Conservation (phyloP, 2,329 filamentous ascomycete species). For the Ampelomyces quisqualis region DNA sequence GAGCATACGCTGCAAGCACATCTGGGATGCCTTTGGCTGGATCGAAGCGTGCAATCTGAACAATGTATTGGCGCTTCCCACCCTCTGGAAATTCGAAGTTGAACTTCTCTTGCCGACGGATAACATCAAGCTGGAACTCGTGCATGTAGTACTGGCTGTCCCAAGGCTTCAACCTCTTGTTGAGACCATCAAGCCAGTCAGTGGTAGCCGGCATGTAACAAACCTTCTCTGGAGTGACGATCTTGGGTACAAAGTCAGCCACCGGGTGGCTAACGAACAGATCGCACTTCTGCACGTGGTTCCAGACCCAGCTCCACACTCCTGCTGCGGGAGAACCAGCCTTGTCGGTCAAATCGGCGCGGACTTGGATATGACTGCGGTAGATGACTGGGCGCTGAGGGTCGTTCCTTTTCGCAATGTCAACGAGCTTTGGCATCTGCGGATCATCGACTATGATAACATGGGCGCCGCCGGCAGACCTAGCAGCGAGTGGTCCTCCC, state of each 20-base stretch:
- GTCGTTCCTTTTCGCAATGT: constrained; percentile 69
- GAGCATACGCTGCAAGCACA: constrained; percentile 72
- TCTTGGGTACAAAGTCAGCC: constrained; percentile 69
- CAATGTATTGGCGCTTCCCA: constrained; percentile 69
- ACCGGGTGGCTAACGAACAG: constrained; percentile 83
- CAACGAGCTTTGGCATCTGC: constrained; percentile 79
- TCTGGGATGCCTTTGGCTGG: constrained; percentile 80
- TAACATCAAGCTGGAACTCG: constrained; percentile 66
- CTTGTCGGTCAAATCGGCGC: constrained; percentile 67
- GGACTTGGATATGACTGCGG: constrained; percentile 80
- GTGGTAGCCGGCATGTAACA: constrained; percentile 78
- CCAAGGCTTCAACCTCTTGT: constrained; percentile 71
- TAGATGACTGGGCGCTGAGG: constrained; percentile 76
- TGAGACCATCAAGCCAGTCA: constrained; percentile 81
- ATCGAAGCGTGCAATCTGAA: constrained; percentile 80
- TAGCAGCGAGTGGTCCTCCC: constrained; percentile 65
- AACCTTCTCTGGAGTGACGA: constrained; percentile 65
- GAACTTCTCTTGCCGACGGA: constrained; percentile 50
- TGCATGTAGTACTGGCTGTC: constrained; percentile 73
- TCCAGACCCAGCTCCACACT: constrained; percentile 75
- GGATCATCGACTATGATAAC: constrained; percentile 79
- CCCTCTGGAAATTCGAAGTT: constrained; percentile 62
- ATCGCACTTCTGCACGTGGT: constrained; percentile 68
- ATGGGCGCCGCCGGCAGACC: constrained; percentile 71
- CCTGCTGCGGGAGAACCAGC: constrained; percentile 67